Evolutionary conservation across 108 stramenopile genomes (phyloP), one percentile per base, ranked within the genome.

Genomic region (Pseudonitzschia delicatissima): DNA sequence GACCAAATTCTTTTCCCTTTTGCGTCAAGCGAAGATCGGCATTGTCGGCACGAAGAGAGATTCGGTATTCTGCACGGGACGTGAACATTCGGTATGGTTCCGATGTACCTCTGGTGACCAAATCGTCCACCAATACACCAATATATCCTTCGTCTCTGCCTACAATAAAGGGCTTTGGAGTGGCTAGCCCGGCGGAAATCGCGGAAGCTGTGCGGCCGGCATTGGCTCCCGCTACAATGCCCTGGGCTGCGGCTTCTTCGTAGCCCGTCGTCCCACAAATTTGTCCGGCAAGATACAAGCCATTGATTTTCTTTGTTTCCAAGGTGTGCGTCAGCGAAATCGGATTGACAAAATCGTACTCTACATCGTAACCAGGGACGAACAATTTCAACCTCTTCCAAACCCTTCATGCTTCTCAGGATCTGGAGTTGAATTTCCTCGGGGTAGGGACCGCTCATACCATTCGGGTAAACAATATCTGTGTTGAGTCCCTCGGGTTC

Each of bases 1-100:
- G 39, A n/a, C 97, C 98, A 67, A 79, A 81, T n/a, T 95, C 90
- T 21, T 81, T 76, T 4, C 97, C 98, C 70, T 87, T 90, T 33
- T 84, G 78, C 45, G 97, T 99, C 68, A 99, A 65, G 45, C 98
- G 79, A 53, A 98, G 64, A 70, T 99, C 98, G 21, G 98, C 97
- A 71, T 99, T 99, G 76, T 99, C 98, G 12, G 93, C 88, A 40
- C 96, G 74, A 27, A 98, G 67, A 64, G 80, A 81, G 28, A 93
- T 87, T 25, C 98, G 81, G 69, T 97, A 98, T 74, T 99, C 98
- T 23, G 96, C 96, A 49, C 98, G 82, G 7, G 87, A 88, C 2
- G 98, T 99, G 74, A 98, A 99, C 97, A 99, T 99, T 52, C 98
- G 87, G 69, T 99, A 98, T 0, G 98, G 98, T 64, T 99, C 98